Percentiles rank a stretch among this genome's conserved stretches.
phyloP scores from a whole-genome alignment of 1,284 basidiomycete genomes.

The Cutaneotrichosporon sp. region DNA sequence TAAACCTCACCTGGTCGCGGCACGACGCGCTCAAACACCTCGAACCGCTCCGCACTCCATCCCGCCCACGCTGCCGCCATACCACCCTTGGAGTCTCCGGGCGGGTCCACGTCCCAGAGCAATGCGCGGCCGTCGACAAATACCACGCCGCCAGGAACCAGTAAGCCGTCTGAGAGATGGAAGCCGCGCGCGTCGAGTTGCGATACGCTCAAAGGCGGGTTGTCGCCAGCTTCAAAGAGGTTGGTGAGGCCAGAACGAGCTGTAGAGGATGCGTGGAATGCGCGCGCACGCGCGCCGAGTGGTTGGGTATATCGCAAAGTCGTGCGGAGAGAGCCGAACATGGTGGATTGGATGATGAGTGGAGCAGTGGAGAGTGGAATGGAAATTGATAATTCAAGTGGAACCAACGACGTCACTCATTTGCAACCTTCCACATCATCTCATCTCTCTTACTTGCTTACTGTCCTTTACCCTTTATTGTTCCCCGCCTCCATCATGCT shows the following conservation, averaged over 20 bases:
- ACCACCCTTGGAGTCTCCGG: slow-evolving; percentile 53
- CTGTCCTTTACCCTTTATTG: not conserved
- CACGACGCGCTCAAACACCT: slow-evolving; percentile 73
- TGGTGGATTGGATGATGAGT: not conserved
- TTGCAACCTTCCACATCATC: not conserved
- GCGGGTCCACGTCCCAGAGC: slow-evolving; percentile 79
- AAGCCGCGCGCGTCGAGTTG: slow-evolving; percentile 51
- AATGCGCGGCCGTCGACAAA: slow-evolving; percentile 84
- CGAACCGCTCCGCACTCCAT: slow-evolving; percentile 73
- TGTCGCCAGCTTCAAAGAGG: slow-evolving; percentile 34
- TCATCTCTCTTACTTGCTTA: not conserved
- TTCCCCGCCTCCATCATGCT: not conserved
- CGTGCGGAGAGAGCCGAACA: not conserved
- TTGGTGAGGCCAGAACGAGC: slow-evolving; percentile 24
- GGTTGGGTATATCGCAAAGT: not conserved
- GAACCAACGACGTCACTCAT: not conserved
- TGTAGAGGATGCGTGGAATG: slow-evolving; percentile 13
- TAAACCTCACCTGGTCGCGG: slow-evolving; percentile 77
- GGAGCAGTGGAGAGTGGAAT: not conserved
- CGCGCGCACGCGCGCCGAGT: not conserved
- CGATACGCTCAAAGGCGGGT: slow-evolving; percentile 37
- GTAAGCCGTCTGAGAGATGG: slow-evolving; percentile 61
- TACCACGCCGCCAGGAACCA: slow-evolving; percentile 73
- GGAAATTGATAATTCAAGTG: not conserved
- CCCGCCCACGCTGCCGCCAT: slow-evolving; percentile 51